Evolutionary conservation across 208 protist species (phyloP), one percentile per base, ranked within the genome.

Genomic region (Leishmania guyanensis): DNA sequence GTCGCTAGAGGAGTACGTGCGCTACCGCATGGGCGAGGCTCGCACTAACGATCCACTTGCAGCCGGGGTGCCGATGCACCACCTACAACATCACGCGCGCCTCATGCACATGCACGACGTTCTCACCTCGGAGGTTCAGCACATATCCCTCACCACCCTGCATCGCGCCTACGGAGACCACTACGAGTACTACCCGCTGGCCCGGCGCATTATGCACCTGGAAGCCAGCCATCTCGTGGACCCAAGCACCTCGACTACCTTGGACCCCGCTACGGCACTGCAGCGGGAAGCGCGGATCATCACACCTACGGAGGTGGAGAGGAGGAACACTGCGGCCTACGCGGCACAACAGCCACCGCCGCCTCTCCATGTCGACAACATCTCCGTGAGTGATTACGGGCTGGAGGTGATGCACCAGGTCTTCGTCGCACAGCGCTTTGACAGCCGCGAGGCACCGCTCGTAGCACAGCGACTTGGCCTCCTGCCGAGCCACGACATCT

Each of bases 181-280:
- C 82, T 96, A 88, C 85, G 93, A 96, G 85, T 96, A 93, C 82
- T 92, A 90, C 77, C 88, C 90, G 12, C 79, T 96, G 10, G 64
- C 88, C 16, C 33, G 48, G 12, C 72, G 81, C 6, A 50, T 39
- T 36, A 68, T 88, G 26, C 6, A 53, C 16, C 80, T 87, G 64
- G 56, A 51, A 4, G 46, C 58, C 5, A 54, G 39, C 43, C 68
- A 81, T 14, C 79, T 88, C 54, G 70, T 86, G 8, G 81, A 85
- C 46, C 6, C 81, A 33, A 77, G 20, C 74, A 75, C 64, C 26
- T 77, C 69, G n/a, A 12, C 53, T 17, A 29, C 77, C 64, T 53
- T 80, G 29, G 56, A 77, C 68, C 50, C 29, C 29, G 36, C 2
- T 9, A 80, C 73, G 26, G 54, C 65, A 22, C 56, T 39, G 74